These are phyloP conservation scores for Penicillium coffeae DNA, from an alignment of 495 filamentous ascomycete species.

Conservation along the genomic window DNA sequence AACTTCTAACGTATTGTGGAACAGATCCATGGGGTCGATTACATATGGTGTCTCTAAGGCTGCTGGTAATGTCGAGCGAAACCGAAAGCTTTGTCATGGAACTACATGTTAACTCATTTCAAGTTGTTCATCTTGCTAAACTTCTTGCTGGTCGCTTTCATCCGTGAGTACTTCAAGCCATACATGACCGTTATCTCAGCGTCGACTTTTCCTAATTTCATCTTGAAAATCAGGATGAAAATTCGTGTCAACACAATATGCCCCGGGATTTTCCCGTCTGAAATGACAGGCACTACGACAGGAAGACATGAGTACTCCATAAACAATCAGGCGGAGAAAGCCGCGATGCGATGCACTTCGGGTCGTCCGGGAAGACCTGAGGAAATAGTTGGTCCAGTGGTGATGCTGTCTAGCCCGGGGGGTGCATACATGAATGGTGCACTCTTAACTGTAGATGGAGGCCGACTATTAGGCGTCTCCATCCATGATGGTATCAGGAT, in stretches of 20 bases:
- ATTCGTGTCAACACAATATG: conserved; percentile 41
- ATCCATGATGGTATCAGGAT: conserved; percentile 21
- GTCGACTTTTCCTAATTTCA: no score
- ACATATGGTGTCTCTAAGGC: conserved; percentile 11
- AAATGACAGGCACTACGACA: conserved; percentile 4
- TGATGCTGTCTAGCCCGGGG: conserved; percentile 5
- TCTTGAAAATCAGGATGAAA: conserved; percentile 18
- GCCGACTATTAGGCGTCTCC: conserved; percentile 10
- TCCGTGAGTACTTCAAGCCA: conserved; percentile 12
- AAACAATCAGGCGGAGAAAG: conserved; percentile 4
- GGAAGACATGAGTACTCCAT: conserved; percentile 9
- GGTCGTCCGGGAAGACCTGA: conserved; percentile 7
- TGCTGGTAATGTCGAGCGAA: conserved; percentile 7
- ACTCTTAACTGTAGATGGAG: conserved; percentile 10
- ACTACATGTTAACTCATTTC: background rate
- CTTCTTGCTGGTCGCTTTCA: conserved; percentile 17
- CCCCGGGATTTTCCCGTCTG: conserved; percentile 42
- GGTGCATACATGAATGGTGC: conserved; percentile 13
- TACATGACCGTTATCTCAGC: no score
- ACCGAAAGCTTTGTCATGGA: no score
- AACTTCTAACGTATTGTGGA: background rate
- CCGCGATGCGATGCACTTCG: conserved; percentile 7
- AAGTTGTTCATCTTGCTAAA: conserved; percentile 16
- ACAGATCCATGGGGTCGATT: conserved; percentile 11
- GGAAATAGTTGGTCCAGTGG: conserved; percentile 7